A percentile compares a stretch with the other conserved stretches of the same genome.
phyloP scores from a whole-genome alignment of 2,329 filamentous ascomycete species.

The Verticillium isaacii region DNA sequence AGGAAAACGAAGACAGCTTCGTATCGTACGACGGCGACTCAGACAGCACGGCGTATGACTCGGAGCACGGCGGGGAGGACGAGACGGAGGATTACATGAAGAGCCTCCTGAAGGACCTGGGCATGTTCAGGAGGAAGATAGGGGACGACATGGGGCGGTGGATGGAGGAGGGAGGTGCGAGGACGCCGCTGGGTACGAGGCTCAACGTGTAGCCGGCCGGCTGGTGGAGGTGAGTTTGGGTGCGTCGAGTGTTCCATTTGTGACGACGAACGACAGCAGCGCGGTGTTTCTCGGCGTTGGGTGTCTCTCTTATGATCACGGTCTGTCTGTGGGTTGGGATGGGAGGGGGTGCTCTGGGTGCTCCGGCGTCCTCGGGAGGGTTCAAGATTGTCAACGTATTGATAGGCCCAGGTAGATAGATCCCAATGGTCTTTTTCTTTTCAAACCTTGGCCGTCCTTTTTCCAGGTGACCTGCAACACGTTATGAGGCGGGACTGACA shows the following conservation, averaged over 20 bases:
- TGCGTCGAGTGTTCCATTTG: neutral
- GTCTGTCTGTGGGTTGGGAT: neutral
- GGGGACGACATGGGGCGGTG: constrained; percentile 74
- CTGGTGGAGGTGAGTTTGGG: neutral
- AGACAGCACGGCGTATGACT: constrained; percentile 33
- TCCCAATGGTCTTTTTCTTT: neutral
- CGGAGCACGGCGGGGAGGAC: constrained; percentile 38
- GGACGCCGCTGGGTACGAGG: constrained; percentile 40
- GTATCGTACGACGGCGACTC: constrained; percentile 37
- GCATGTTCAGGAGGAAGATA: constrained; percentile 79
- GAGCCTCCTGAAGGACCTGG: constrained; percentile 73
- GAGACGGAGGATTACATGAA: constrained; percentile 83
- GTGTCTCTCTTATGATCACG: neutral
- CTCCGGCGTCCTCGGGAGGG: neutral
- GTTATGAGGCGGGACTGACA: neutral
- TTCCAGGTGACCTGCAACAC: neutral
- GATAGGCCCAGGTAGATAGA: neutral
- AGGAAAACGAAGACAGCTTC: constrained; percentile 43
- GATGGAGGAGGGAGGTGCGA: constrained; percentile 58
- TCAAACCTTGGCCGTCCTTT: neutral
- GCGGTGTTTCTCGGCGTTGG: constrained; percentile 10
- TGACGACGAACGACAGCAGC: constrained; percentile 9
- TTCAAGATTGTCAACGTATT: neutral
- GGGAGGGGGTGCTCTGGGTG: neutral
- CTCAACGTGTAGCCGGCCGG: constrained; percentile 28